Conservation (phyloP, 495 filamentous ascomycete genomes). For the Penicillium atrosanguineum region DNA sequence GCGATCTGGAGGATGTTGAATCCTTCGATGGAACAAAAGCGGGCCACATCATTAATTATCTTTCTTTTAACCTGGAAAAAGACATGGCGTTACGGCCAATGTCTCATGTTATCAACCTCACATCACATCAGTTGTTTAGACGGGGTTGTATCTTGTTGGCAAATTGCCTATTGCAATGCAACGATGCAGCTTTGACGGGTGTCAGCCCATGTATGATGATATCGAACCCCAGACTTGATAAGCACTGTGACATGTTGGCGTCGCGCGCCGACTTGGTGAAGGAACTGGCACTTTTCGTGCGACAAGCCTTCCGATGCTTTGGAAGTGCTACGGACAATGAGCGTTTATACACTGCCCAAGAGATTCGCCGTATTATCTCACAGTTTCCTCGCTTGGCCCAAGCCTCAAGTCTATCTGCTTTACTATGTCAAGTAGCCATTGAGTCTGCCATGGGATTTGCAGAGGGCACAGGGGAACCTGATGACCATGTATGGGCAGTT, state of each 20-base stretch:
- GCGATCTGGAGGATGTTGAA: slow-evolving; percentile 13
- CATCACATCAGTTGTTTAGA: slow-evolving; percentile 30
- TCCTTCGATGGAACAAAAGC: slow-evolving; percentile 22
- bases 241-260: slow-evolving; percentile 19
- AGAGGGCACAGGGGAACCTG: slow-evolving; percentile 43
- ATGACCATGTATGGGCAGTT: slow-evolving; percentile 49
- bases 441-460: slow-evolving; percentile 49
- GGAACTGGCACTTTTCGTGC: slow-evolving; percentile 35
- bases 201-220: not conserved
- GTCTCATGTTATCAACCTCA: slow-evolving; percentile 5
- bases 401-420: slow-evolving; percentile 19
- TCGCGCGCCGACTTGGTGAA: slow-evolving; percentile 34
- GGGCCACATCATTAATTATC: slow-evolving; percentile 23
- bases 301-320: slow-evolving; percentile 38
- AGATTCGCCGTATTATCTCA: slow-evolving; percentile 31
- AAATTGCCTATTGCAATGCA: slow-evolving; percentile 33
- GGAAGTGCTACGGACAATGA: slow-evolving; percentile 25
- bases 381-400: slow-evolving; percentile 26
- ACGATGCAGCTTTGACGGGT: slow-evolving; percentile 17
- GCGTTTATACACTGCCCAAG: slow-evolving; percentile 18
- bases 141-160: slow-evolving; percentile 39
- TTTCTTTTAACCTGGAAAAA: slow-evolving; percentile 28
- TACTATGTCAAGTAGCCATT: slow-evolving; percentile 42
- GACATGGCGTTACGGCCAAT: slow-evolving; percentile 17
- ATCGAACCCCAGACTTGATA: slow-evolving; percentile 15